Base-by-base conservation (phyloP, 208 protist genomes). In the Leishmania arabica region DNA sequence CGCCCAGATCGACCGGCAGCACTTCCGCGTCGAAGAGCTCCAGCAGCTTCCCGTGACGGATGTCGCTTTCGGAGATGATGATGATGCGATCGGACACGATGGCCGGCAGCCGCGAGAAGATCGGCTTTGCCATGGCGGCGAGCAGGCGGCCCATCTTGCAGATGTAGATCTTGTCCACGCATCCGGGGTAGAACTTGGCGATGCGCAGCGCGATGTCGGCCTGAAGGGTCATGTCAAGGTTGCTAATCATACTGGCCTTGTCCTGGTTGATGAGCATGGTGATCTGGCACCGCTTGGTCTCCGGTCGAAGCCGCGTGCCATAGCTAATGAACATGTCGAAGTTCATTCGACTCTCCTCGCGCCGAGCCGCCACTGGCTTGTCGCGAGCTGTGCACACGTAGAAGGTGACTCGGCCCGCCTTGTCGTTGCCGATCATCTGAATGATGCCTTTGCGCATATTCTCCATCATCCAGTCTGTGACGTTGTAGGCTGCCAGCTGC, bases 281-380 rank as follows among this genome's bases (percentile, higher is more conserved):
- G 47, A 96, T 75, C 78, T 92, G 88, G 77, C 89, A 93, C 8
- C 88, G 86, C 76, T 92, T 91, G 75, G 77, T 92, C 51, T 91
- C 86, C 9, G 75, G 64, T 5, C 91, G 91, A 58, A 95, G 87
- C 5, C 91, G 91, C 17, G 90, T 94, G 64, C 80, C 91, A 80
- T 95, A 95, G 84, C 87, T 93, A 37, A 95, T 66, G 64, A 92
- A 92, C 90, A 95, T 91, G 78, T 96, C 93, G 76, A 95, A 94
- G 15, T 80, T 94, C 51, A 84, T 83, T 42, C 84, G 78, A 17
- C 85, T 90, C 81, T 93, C 89, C 19, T 89, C 90, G 3, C 93
- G 85, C 1, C 78, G 82, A 42, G 79, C 58, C 3, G 88, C 74
- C 54, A 69, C 62, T 40, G 90, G 90, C 53, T 86, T 88, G 83